These are phyloP conservation scores for Rhizopus arrhizus DNA, from an alignment of 371 early-diverging fungal genomes.

Conservation along the genomic window DNA sequence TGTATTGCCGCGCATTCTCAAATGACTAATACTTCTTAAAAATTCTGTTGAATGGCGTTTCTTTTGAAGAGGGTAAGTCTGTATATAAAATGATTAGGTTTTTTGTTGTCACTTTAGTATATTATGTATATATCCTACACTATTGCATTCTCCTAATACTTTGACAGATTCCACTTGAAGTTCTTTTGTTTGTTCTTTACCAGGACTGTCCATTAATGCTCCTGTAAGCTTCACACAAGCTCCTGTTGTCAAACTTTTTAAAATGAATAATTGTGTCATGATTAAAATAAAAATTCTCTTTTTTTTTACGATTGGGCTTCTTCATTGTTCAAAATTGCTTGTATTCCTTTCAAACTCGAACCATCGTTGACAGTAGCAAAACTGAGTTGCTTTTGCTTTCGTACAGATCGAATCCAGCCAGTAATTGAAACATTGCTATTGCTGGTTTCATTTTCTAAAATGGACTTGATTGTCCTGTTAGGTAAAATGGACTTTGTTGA, in stretches of 20 bases:
- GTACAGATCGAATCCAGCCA: constrained; percentile 85
- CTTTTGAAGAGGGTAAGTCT: constrained; percentile 90
- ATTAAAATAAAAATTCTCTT: neutral
- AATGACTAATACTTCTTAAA: constrained; percentile 76
- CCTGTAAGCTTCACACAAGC: constrained; percentile 73
- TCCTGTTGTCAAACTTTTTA: constrained; percentile 67
- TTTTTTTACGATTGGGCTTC: constrained; percentile 53
- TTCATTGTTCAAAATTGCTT: constrained; percentile 65
- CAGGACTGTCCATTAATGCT: constrained; percentile 64
- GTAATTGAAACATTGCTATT: constrained; percentile 47
- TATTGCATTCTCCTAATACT: constrained; percentile 70
- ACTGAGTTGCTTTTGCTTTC: constrained; percentile 74
- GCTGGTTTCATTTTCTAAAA: constrained; percentile 15
- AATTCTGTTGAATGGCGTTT: constrained; percentile 80
- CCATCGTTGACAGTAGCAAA: constrained; percentile 84
- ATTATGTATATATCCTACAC: constrained; percentile 35
- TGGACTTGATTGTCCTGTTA: constrained; percentile 21
- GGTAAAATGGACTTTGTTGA: constrained; percentile 27
- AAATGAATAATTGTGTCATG: neutral
- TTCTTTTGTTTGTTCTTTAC: constrained; percentile 76
- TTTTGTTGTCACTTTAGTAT: neutral
- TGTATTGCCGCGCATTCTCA: constrained; percentile 79
- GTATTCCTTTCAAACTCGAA: constrained; percentile 69
- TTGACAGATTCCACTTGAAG: constrained; percentile 61
- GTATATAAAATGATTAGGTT: neutral